phyloP scores from a whole-genome alignment of 1,284 basidiomycete genomes.

The Marasmius sp. region DNA sequence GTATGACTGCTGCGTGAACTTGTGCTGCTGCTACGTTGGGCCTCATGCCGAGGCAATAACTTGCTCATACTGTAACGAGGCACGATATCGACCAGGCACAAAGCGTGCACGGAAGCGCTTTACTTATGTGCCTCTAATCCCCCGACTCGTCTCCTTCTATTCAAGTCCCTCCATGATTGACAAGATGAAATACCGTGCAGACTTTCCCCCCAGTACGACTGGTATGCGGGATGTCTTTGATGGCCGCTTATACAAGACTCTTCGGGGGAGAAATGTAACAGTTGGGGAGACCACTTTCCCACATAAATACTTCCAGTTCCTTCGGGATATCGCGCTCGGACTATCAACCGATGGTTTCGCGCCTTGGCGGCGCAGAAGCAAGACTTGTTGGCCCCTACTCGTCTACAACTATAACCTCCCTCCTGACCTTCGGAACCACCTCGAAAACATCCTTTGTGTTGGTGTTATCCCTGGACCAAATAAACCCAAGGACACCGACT shows the following conservation, averaged over 20 bases:
- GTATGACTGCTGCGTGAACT: no score
- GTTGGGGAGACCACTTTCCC: slow-evolving; percentile 16
- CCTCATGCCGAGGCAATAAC: slow-evolving; percentile 15
- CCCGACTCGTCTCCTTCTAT: slow-evolving; percentile 22
- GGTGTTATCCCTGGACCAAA: slow-evolving; percentile 37
- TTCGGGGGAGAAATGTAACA: slow-evolving; percentile 15
- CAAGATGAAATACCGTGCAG: not conserved
- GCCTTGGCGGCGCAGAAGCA: slow-evolving; percentile 23
- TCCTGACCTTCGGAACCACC: slow-evolving; percentile 27
- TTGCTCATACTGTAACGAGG: slow-evolving; percentile 30
- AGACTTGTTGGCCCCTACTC: slow-evolving; percentile 34
- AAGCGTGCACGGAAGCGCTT: slow-evolving; percentile 23
- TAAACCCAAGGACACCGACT: slow-evolving; percentile 34
- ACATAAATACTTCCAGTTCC: slow-evolving; percentile 28
- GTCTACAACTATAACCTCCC: slow-evolving; percentile 34
- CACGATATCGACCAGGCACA: slow-evolving; percentile 21
- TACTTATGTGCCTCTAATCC: slow-evolving; percentile 27
- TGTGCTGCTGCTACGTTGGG: slow-evolving; percentile 29
- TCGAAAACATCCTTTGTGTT: slow-evolving; percentile 28
- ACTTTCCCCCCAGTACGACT: not conserved
- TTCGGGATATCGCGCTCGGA: slow-evolving; percentile 32
- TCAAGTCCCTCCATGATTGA: slow-evolving; percentile 8
- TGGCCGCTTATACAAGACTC: slow-evolving; percentile 23
- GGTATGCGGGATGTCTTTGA: slow-evolving; percentile 33
- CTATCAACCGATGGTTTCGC: slow-evolving; percentile 30